These are phyloP conservation scores for Cyclostephanos invisitatus DNA, from an alignment of 108 stramenopile species.

Conservation along the genomic window DNA sequence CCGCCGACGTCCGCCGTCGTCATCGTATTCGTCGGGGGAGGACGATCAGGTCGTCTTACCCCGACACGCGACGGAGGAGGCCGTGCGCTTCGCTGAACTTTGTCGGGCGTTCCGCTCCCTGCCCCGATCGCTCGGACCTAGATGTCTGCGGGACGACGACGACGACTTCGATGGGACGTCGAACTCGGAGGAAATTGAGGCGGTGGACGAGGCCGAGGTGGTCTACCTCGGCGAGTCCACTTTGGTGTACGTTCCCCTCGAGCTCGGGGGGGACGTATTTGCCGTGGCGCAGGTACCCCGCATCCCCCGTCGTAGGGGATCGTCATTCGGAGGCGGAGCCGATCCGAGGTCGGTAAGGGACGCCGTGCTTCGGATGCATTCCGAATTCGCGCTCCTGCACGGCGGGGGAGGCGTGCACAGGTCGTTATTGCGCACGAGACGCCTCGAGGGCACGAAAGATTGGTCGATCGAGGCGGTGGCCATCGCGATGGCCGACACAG, in stretches of 20 bases:
- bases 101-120: conserved; percentile 63
- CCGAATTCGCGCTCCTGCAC: conserved; percentile 61
- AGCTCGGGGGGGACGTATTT: conserved; percentile 49
- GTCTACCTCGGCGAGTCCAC: conserved; percentile 64
- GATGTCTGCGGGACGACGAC: background rate
- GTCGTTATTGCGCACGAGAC: conserved; percentile 41
- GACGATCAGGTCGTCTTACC: background rate
- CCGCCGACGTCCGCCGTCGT: background rate
- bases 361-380: conserved; percentile 52
- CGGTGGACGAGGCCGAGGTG: conserved; percentile 38
- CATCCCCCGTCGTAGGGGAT: conserved; percentile 14
- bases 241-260: conserved; percentile 67
- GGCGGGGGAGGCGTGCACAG: conserved; percentile 64
- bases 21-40: background rate
- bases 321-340: conserved; percentile 42
- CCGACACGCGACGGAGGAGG: conserved; percentile 51
- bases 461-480: conserved; percentile 18
- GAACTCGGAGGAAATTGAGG: conserved; percentile 3
- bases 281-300: conserved; percentile 53
- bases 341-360: conserved; percentile 60
- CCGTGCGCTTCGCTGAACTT: conserved; percentile 64
- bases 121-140: conserved; percentile 46
- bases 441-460: conserved; percentile 34
- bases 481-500: background rate
- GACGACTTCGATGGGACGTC: background rate